Evolutionary conservation across 805 yeast species (phyloP), one percentile per base, ranked within the genome.

Genomic region (Suhomyces prunicola): DNA sequence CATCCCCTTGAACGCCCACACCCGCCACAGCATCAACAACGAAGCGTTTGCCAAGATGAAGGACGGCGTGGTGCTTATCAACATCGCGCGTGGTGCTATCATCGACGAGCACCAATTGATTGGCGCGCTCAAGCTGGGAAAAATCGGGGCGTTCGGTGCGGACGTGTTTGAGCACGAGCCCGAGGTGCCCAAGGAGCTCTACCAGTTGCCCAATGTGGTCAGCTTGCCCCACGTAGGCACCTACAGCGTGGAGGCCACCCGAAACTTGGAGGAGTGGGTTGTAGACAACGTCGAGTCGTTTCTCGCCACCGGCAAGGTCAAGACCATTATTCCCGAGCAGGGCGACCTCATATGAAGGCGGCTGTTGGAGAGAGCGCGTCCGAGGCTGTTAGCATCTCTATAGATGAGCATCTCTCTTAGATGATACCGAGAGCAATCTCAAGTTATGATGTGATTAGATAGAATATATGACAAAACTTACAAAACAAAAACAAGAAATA

Each of bases 151-250:
- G 5, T 86, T 82, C 54, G 96, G 91, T 13, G 64, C 87, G 12
- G 96, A 88, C 62, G 96, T 88, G 27, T 84, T 85, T 66, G 92
- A 87, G 66, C 70, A 74, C 57, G 96, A 88, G 68, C 96, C 96
- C 9, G 64, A 82, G 57, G 87, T 83, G n/a, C 79, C 86, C 44
- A 70, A 78, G 63, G 91, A 87, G 55, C 72, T 88, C 57, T 69
- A 79, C 47, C 72, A 74, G 29, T 70, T 86, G 69, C 87, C 88
- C 12, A 86, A 86, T 57, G 89, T 85, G n/a, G 77, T 87, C 10
- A 81, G 88, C 35, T 73, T 88, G 58, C 97, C 97, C 13, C 97
- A 91, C 67, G 84, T 89, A 87, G 97, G 97, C 26, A 89, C 97
- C 0, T 84, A 84, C 65, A 76, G 93, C 4, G 70, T 71, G 50